Evolutionary conservation across 139 green algal species (phyloP), one percentile per base, ranked within the genome.

Genomic region (Bryopsis sp.): DNA sequence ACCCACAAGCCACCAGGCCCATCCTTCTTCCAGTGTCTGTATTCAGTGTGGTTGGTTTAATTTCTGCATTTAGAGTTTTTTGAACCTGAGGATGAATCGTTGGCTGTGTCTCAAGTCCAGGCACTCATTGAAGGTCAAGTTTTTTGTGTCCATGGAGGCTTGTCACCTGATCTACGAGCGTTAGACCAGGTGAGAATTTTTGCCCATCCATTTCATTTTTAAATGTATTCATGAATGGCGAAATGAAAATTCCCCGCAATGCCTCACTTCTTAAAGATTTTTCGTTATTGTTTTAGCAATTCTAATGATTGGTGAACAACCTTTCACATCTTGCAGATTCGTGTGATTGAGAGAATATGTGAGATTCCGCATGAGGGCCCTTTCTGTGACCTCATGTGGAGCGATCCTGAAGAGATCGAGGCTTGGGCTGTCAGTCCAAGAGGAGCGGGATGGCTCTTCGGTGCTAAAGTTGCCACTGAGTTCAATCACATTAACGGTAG

Each of bases 381-480:
- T 1, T 96, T 96, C 72, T 97, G 90, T 66, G 95, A 99, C 78
- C 82, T 99, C 0, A 97, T 99, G 92, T 99, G 95, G 95, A 90
- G 76, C 59, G 95, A 99, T 74, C 95, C 95, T 1, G 95, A 99
- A 79, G 95, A 99, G 72, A 96, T 98, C 39, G 94, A 98, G 50
- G 92, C 88, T 3, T 99, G 95, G 95, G 88, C 88, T 3, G 86
- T 98, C 48, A 90, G 76, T 54, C 93, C 93, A 2, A 78, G 93
- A 22, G 93, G 93, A 0, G 93, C 93, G 19, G 95, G 95, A 31
- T 99, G 93, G 93, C 83, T 99, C 31, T 99, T 99, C 83, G 95
- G 95, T 8, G 68, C 72, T 29, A 86, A 80, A 48, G 94, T 99
- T 3, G 93, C 90, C 1, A 71, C 77, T 0, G 94, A 99, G 76